Evolutionary conservation across 163 green algal species (phyloP), one percentile per base, ranked within the genome.

Genomic region (Chloroidium sp.): DNA sequence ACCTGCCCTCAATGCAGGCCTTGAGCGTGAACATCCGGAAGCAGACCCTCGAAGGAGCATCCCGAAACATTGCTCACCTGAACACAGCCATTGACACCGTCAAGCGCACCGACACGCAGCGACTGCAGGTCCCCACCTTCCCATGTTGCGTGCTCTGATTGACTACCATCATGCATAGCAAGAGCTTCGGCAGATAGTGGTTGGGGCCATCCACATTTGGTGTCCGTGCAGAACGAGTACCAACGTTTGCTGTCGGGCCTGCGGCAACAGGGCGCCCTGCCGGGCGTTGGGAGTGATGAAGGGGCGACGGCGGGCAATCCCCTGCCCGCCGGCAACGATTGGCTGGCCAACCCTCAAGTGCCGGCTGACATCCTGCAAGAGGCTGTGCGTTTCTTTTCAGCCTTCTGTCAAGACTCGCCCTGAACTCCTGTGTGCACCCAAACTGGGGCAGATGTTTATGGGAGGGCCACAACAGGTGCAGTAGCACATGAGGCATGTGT

Each of bases 1-100:
- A 36, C 36, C 36, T 36, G 36, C 36, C 36, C 36, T 36, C 36
- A 36, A 36, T 68, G 74, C 79, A 86, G 83, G 82, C 95, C 62
- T 89, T 98, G 80, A 95, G 87, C 77, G 96, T 99, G 61, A 97
- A 97, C 81, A 82, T 99, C 76, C 85, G 96, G n/a, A 86, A 95
- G 85, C 91, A 97, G 83, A 98, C 95, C n/a, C 90, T 99, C 76
- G 91, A 97, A 74, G 88, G 82, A 2, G 96, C 96, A 0, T 69
- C 78, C 1, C 87, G 94, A 69, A 98, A 98, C 87, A 89, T 99
- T n/a, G 84, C 79, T 0, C 82, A 84, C 12, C 92, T 99, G n/a
- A 80, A 84, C 72, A 79, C 81, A 10, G 89, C 90, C 61, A 91
- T 95, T 10, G 90, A 95, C 10, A 84, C 84, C 6, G 82, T 82